phyloP scores from a whole-genome alignment of 1,284 basidiomycete species.

The Trametes polyzona region DNA sequence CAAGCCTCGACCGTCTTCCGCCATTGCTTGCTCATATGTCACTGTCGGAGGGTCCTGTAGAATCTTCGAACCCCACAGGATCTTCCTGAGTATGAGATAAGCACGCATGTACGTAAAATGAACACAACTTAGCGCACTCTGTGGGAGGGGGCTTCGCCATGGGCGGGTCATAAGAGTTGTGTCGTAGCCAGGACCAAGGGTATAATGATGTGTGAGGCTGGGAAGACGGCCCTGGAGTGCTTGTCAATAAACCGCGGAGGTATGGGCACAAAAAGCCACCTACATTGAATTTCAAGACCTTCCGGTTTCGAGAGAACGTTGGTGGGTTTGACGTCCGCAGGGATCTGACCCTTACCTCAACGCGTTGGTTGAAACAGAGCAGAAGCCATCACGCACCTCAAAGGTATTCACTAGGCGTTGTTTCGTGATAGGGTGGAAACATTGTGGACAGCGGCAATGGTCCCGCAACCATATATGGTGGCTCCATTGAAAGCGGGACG shows the following conservation, averaged over 20 bases:
- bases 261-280: conserved; percentile 27
- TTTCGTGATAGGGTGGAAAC: conserved; percentile 90
- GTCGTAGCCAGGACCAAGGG: conserved; percentile 85
- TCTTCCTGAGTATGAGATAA: conserved; percentile 52
- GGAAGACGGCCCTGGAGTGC: conserved; percentile 58
- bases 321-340: conserved; percentile 69
- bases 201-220: conserved; percentile 76
- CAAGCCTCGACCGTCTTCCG: conserved; percentile 65
- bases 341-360: no score
- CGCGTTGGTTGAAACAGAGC: no score
- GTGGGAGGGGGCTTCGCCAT: conserved; percentile 29
- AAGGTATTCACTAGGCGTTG: conserved; percentile 89
- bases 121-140: conserved; percentile 48
- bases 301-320: conserved; percentile 61
- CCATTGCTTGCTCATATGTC: conserved; percentile 78
- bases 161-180: conserved; percentile 77
- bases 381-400: conserved; percentile 51
- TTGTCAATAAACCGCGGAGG: neutral
- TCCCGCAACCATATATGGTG: conserved; percentile 79
- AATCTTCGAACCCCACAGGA: conserved; percentile 85
- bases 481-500: conserved; percentile 37
- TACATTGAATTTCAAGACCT: conserved; percentile 75
- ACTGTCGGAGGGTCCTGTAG: conserved; percentile 78
- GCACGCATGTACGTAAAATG: neutral
- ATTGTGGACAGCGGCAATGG: conserved; percentile 89